phyloP scores from a whole-genome alignment of 2,329 filamentous ascomycete species.

The Geosmithia morbida region DNA sequence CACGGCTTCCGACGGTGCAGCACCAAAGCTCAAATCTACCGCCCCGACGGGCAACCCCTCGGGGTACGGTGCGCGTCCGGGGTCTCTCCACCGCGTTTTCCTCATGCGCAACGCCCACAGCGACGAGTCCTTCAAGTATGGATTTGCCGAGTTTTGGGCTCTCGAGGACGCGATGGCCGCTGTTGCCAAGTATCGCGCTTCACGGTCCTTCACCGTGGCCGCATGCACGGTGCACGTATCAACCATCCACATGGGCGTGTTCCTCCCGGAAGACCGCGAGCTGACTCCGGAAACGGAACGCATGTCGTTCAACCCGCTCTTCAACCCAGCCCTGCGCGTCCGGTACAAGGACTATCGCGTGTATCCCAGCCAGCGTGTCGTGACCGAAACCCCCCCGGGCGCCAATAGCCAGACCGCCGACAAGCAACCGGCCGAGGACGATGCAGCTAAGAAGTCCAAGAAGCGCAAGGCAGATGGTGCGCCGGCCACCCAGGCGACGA shows the following conservation, averaged over 20 bases:
- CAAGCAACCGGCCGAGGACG: neutral
- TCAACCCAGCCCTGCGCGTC: conserved; percentile 51
- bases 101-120: conserved; percentile 59
- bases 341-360: conserved; percentile 66
- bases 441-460: conserved; percentile 26
- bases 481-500: conserved; percentile 10
- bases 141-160: conserved; percentile 71
- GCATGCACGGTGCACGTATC: conserved; percentile 56
- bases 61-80: conserved; percentile 55
- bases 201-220: conserved; percentile 64
- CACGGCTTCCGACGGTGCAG: conserved; percentile 20
- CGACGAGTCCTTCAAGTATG: conserved; percentile 65
- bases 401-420: conserved; percentile 14
- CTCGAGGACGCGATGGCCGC: conserved; percentile 65
- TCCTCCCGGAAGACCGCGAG: conserved; percentile 56
- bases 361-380: conserved; percentile 50
- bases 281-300: conserved; percentile 37
- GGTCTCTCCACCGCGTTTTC: conserved; percentile 63
- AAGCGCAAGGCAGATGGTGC: conserved; percentile 36
- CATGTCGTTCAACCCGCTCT: conserved; percentile 56
- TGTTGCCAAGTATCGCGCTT: conserved; percentile 54
- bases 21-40: conserved; percentile 43
- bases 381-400: conserved; percentile 34
- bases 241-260: conserved; percentile 75
- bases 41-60: conserved; percentile 38